Evolutionary conservation across 768 basidiomycete genomes (phyloP), one percentile per base, ranked within the genome.

Genomic region (Hygrocybe punicea): DNA sequence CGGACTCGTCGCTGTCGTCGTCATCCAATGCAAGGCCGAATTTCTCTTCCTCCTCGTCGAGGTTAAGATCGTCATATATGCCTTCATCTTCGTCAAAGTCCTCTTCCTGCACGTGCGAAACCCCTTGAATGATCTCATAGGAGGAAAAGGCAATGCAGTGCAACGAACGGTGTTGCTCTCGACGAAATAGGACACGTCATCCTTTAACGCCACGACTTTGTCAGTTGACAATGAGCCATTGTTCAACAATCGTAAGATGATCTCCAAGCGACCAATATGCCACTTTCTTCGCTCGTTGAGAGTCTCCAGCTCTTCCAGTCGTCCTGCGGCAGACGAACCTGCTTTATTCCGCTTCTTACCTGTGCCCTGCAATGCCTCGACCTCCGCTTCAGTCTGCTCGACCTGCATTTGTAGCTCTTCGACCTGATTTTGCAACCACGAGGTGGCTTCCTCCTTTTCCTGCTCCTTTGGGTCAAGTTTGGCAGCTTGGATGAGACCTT

Each of bases 81-180:
- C 92, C 94, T 69, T 94, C 90, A 66, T 98, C 93, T 69, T 96
- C 95, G 57, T 98, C 94, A 71, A 97, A 99, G 65, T 91, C 89
- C 65, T 98, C 97, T 53, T 96, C 93, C 97, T 98, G 70, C 50
- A 60, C 36, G 47, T 56, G 44, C 42, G 19, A 63, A 64, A 55
- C 35, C 47, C 47, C 60, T 66, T 66, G 60, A 65, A 63, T 61
- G 48, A 51, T 46, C 23, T 56, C 39, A 39, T 51, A 37, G 47
- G 25, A 53, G 29, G 39, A 55, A 55, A 52, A 48, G 40, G 52
- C 25, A 47, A 57, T 17, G 53, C 47, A 25, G 48, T 46, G 53
- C 50, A 59, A 83, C 94, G 69, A 61, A 98, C 96, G 75, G 86
- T 85, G 70, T 99, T 98, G 66, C 84, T 89, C 71, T 96, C 93